phyloP scores from a whole-genome alignment of 495 filamentous ascomycete species.

The Bombardia bombarda region DNA sequence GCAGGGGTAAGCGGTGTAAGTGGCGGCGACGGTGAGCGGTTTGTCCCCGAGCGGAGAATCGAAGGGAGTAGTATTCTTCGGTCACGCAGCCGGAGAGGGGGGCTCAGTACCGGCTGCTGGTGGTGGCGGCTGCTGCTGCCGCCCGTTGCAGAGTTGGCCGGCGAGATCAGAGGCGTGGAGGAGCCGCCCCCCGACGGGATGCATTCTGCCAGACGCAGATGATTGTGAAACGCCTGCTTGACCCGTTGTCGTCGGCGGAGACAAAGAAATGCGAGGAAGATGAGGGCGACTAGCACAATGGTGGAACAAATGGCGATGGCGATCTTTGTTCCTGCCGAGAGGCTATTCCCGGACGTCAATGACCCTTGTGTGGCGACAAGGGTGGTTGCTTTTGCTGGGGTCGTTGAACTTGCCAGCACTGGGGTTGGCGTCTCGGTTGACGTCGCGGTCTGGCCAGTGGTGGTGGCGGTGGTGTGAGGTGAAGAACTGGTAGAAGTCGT shows the following conservation, averaged over 20 bases:
- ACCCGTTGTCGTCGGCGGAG: conserved; percentile 22
- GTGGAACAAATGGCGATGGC: conserved; percentile 35
- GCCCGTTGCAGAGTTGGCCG: conserved; percentile 20
- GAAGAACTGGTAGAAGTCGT: too few species aligned
- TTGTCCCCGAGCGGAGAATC: conserved; percentile 20
- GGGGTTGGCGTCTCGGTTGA: too few species aligned
- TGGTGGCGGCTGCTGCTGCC: conserved; percentile 3
- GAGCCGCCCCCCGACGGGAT: background rate
- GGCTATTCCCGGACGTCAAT: conserved; percentile 11
- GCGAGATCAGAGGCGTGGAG: conserved; percentile 27
- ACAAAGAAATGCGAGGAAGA: conserved; percentile 20
- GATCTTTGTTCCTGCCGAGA: conserved; percentile 30
- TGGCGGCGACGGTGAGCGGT: conserved; percentile 22
- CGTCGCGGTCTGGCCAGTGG: too few species aligned
- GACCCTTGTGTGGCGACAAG: conserved; percentile 1
- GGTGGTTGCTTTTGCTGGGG: conserved; percentile 1
- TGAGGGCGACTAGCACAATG: conserved; percentile 26
- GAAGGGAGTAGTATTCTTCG: conserved; percentile 32
- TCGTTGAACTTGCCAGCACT: too few species aligned
- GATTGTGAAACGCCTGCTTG: conserved; percentile 5
- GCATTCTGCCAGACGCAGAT: background rate
- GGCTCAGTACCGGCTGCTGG: conserved; percentile 17
- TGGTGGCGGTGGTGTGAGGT: too few species aligned
- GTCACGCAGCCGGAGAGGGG: conserved; percentile 37
- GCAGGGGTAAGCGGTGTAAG: conserved; percentile 21